These are phyloP conservation scores for Arachis hypogaea DNA, from an alignment of 306 rosid species.

Conservation along the genomic window DNA sequence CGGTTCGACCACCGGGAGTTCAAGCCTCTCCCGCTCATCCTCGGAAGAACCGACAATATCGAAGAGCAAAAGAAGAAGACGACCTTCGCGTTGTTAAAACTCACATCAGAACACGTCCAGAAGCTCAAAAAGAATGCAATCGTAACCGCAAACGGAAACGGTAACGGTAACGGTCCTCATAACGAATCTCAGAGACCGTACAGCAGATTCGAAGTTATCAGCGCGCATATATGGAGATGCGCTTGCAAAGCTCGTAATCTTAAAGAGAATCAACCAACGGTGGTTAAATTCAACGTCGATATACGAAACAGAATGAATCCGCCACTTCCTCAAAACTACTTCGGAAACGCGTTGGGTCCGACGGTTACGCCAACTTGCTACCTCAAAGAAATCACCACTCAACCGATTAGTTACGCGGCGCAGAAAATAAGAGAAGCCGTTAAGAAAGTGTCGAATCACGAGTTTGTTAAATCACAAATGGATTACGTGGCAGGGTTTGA, in stretches of 20 bases:
- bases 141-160: background rate
- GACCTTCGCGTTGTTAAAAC: background rate
- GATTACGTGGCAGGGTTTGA: background rate
- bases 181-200: background rate
- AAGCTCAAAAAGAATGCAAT: conserved; percentile 11
- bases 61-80: conserved; percentile 1
- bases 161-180: background rate
- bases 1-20: conserved; percentile 18
- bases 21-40: conserved; percentile 9
- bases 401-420: background rate
- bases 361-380: background rate
- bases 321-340: conserved; percentile 24
- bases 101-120: conserved; percentile 25
- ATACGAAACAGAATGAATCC: conserved; percentile 9
- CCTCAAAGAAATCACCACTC: background rate
- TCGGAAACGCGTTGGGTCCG: conserved; percentile 22
- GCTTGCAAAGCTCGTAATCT: conserved; percentile 14
- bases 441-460: background rate
- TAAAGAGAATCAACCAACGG: background rate
- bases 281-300: background rate
- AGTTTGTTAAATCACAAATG: background rate
- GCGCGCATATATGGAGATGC: conserved; percentile 34
- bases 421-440: conserved; percentile 3
- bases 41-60: background rate
- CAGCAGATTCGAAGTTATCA: conserved; percentile 30